phyloP scores from a whole-genome alignment of 2,329 filamentous ascomycete species.

The Colletotrichum somersetense region DNA sequence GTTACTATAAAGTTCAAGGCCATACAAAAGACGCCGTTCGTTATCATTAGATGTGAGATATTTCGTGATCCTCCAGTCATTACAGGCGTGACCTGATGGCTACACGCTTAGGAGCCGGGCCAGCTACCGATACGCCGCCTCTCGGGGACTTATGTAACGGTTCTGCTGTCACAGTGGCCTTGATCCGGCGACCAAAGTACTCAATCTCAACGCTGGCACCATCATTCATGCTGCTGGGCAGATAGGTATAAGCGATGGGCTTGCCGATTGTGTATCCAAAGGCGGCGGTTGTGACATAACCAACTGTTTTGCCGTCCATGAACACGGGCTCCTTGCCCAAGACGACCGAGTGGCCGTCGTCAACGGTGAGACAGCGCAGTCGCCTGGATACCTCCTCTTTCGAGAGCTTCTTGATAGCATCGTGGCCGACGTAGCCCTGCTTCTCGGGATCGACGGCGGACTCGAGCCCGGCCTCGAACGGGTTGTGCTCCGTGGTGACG shows the following conservation, averaged over 20 bases:
- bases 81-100: conserved; percentile 13
- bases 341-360: conserved; percentile 68
- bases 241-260: conserved; percentile 70
- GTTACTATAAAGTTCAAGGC: too few relatives aligned
- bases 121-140: not conserved
- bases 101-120: not conserved
- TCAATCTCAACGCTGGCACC: conserved; percentile 69
- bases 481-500: conserved; percentile 71
- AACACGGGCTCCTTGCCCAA: conserved; percentile 74
- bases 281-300: conserved; percentile 71
- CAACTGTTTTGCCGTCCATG: conserved; percentile 57
- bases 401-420: conserved; percentile 59
- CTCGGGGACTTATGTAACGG: conserved; percentile 55
- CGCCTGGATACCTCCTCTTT: conserved; percentile 49
- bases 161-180: conserved; percentile 65
- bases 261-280: conserved; percentile 71
- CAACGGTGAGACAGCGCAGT: conserved; percentile 64
- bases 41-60: not conserved
- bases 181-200: conserved; percentile 69
- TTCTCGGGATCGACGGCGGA: conserved; percentile 63
- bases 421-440: conserved; percentile 63
- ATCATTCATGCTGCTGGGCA: conserved; percentile 61
- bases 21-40: not conserved
- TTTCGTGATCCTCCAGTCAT: not conserved
- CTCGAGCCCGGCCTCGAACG: conserved; percentile 69